Percentiles rank a stretch among this genome's conserved stretches.
Conservation (phyloP, 371 early-diverging fungal genomes). For the Zychaea mexicana region DNA sequence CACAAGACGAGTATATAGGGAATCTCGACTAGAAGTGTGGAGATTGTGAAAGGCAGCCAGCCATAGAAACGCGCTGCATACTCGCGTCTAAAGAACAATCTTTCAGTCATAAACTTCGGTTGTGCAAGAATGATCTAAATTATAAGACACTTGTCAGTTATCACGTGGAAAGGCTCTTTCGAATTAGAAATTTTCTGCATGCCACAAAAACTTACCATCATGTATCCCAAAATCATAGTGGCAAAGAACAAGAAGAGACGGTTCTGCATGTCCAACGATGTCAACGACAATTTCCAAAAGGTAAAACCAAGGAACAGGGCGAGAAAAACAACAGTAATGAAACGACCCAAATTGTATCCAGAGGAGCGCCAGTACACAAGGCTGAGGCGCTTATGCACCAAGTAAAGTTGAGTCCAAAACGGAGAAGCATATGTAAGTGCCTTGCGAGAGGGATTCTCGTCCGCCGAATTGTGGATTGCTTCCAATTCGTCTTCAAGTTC, state of each 20-base stretch:
- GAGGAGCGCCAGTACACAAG: conserved; percentile 67
- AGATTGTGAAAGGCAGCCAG: conserved; percentile 62
- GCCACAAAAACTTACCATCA: too few relatives aligned
- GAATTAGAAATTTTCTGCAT: too few relatives aligned
- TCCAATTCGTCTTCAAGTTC: conserved; percentile 38
- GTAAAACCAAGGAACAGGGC: conserved; percentile 74
- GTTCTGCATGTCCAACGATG: conserved; percentile 67
- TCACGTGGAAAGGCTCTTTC: too few relatives aligned
- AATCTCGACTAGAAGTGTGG: conserved; percentile 60
- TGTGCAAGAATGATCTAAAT: conserved; percentile 70
- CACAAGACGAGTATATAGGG: conserved; percentile 58
- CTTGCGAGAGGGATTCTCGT: conserved; percentile 6
- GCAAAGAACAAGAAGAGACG: conserved; percentile 68
- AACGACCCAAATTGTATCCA: conserved; percentile 66
- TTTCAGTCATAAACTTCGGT: conserved; percentile 73
- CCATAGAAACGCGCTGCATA: conserved; percentile 73
- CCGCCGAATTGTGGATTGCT: conserved; percentile 19
- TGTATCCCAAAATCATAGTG: conserved; percentile 55
- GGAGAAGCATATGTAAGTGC: conserved; percentile 27
- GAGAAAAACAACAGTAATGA: conserved; percentile 49
- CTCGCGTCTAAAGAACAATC: conserved; percentile 72
- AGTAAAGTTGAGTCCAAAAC: conserved; percentile 48
- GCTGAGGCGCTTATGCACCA: conserved; percentile 65
- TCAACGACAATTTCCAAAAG: conserved; percentile 63
- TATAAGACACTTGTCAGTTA: conserved; percentile 38